Evolutionary conservation across 805 yeast species (phyloP), one percentile per base, ranked within the genome.

Genomic region (Pichia nanzhaoensis): DNA sequence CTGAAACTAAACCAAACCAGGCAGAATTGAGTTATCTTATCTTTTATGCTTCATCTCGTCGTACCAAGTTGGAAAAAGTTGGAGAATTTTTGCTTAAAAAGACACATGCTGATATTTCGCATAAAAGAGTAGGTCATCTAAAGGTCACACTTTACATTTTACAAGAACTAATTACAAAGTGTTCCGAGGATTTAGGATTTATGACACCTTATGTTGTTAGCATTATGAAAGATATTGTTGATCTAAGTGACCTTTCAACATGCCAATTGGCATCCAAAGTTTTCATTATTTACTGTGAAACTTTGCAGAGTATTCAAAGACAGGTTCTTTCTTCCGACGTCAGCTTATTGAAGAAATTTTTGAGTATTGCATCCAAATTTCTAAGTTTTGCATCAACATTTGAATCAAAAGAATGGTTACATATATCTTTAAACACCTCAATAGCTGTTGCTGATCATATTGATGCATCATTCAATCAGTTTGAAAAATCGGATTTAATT

Each of bases 1-100:
- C 75, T 5, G 98, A 90, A 58, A 90, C 90, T 67, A 82, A 84
- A 56, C 95, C 99, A 14, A 90, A 91, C 61, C 80, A 95, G 2
- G 87, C 95, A 18, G 98, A 93, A 61, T 73, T 95, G 39, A 83
- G 95, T 48, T 88, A 89, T 59, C 71, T 91, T 53, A 67, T 91
- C 28, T 91, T 84, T 69, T 91, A 91, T 62, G 96, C 95, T 18
- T 81, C 95, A 34, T 83, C 96, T 4, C 73, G 97, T 55, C 73
- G 96, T 45, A 82, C 88, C 28, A 91, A 93, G 61, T 70, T 93
- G 51, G 93, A 86, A 54, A 91, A 91, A 57, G 96, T 91, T 18
- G 84, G 88, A 20, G 67, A 68, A 5, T 86, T 81, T 59, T 63
- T 91, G 42, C 73, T 74, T 42, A 76, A 73, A 54, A 82, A 79